phyloP scores from a whole-genome alignment of 345 rosid genomes.

The Eucalyptus fibrosa region DNA sequence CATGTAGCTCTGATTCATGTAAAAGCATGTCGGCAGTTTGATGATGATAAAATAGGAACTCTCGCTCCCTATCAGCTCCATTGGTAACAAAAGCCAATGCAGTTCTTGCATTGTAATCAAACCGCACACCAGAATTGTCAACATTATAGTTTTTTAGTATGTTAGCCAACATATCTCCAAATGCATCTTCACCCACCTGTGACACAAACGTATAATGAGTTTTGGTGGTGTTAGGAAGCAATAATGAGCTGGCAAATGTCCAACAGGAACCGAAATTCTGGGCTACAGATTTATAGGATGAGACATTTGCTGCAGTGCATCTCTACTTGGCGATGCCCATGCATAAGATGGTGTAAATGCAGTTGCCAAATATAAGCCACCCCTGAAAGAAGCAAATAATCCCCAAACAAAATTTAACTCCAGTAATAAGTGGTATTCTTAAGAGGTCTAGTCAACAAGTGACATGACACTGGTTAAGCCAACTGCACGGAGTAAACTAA shows the following conservation, averaged over 20 bases:
- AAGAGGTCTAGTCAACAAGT: neutral
- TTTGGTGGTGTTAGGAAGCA: neutral
- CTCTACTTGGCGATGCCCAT: neutral
- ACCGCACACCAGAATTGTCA: conserved; percentile 66
- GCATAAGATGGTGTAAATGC: neutral
- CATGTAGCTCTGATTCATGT: conserved; percentile 63
- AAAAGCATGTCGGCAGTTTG: conserved; percentile 98
- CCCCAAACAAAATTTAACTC: neutral
- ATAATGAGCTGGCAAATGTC: neutral
- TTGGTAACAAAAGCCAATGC: conserved; percentile 88
- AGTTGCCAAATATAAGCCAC: neutral
- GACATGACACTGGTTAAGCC: neutral
- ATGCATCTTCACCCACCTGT: conserved; percentile 80
- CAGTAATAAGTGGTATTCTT: neutral
- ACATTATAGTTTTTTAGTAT: conserved; percentile 66
- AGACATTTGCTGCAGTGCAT: neutral
- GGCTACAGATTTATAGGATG: neutral
- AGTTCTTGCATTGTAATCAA: conserved; percentile 69
- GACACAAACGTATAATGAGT: neutral
- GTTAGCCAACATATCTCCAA: conserved; percentile 78
- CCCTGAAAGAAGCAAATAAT: neutral
- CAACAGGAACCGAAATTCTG: neutral
- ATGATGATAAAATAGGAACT: conserved; percentile 87
- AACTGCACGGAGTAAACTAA: neutral
- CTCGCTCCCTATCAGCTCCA: conserved; percentile 89